Conservation (phyloP, 768 basidiomycete genomes). For the Arthromyces matolae region DNA sequence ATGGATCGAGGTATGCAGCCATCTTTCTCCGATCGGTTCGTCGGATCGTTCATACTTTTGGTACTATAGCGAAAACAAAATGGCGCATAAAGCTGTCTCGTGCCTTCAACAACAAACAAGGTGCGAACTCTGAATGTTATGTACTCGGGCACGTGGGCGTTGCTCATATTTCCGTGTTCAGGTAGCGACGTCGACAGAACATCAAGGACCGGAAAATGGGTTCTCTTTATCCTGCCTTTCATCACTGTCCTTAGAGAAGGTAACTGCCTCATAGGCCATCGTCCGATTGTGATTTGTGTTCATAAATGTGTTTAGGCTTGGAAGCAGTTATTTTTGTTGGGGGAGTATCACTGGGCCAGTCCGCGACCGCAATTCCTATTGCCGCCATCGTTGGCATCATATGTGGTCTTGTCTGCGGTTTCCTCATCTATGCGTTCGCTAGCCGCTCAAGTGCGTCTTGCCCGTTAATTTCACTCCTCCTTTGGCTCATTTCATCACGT, state of each 20-base stretch:
- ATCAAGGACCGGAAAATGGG: conserved; percentile 69
- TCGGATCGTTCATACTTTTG: background rate
- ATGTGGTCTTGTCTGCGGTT: conserved; percentile 70
- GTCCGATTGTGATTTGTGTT: background rate
- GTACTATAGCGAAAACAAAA: conserved; percentile 67
- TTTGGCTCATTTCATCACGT: background rate
- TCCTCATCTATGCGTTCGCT: conserved; percentile 77
- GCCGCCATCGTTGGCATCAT: conserved; percentile 84
- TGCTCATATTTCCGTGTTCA: background rate
- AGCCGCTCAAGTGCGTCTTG: conserved; percentile 57
- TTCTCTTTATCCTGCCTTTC: conserved; percentile 84
- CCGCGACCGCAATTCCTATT: conserved; percentile 84
- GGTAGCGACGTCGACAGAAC: conserved; percentile 44
- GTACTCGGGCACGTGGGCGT: background rate
- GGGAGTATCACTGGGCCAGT: conserved; percentile 82
- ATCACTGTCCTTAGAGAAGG: conserved; percentile 94
- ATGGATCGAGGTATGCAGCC: conserved; percentile 64
- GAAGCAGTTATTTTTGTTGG: conserved; percentile 94
- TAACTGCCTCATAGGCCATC: too few species aligned
- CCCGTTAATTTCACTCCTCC: background rate
- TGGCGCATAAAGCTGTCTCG: conserved; percentile 87
- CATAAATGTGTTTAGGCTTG: conserved; percentile 42
- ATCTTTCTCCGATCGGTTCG: too few species aligned
- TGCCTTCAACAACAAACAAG: conserved; percentile 59
- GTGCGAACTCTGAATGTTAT: background rate